Evolutionary conservation across 164 flowering plant genomes (phyloP), one percentile per base, ranked within the genome.

Genomic region (Warburgia ugandensis): DNA sequence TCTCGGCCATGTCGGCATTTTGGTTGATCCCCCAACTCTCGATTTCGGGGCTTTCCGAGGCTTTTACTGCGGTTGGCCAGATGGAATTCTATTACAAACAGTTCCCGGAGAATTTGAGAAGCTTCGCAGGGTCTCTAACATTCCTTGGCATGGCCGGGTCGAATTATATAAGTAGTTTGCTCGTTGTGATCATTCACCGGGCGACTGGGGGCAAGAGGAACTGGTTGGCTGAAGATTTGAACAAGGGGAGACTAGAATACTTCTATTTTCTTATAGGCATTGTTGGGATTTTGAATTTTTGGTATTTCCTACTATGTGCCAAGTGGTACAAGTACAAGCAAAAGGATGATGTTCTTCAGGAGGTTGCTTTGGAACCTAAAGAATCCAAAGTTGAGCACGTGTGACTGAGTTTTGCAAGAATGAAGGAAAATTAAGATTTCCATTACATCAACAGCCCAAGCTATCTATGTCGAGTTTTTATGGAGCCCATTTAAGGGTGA

Each of bases 31-130:
- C 75, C 6, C 91, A 81, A 53, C 51, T 80, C 21, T 12, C 47
- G 11, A 35, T 75, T 3, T 55, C 61, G 2, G 91, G 91, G n/a
- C 33, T 80, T 0, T 40, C 81, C 1, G 83, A 83, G 45, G 83
- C 76, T 3, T 80, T 80, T 31, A 32, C 44, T 5, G 13, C 54
- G 2, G 61, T 83, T 16, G 84, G 70, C 5, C 78, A 67, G 28
- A 27, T 65, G 2, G 91, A 83, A 45, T 78, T 83, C 42, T 80
- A 61, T 58, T 78, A 78, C 73, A 80, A 77, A 58, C 80, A 83
- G 62, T 76, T 73, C 56, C 91, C 91, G 1, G 91, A 80, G 56
- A 73, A 78, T 59, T 80, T 80, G 92, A 71, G 81, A 45, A 77
- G 83, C 68, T 50, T 80, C 8, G 85, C 77, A 0, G 76, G 68